These are phyloP conservation scores for Candida silvicultrix DNA, from an alignment of 805 yeast species.

Conservation along the genomic window DNA sequence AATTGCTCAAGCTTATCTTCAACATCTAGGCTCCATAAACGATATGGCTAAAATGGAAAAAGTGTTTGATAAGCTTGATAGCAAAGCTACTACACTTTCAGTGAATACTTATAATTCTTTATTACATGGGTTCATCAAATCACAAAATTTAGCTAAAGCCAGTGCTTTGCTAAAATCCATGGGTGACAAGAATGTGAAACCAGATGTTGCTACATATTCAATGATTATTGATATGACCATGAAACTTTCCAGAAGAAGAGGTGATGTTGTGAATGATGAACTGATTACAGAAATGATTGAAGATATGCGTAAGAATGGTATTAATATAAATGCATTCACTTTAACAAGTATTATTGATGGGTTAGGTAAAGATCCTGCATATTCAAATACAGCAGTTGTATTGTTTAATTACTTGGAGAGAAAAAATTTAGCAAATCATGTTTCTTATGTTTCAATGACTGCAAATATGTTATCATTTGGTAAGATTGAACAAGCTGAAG, in stretches of 20 bases:
- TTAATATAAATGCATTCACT: conserved; percentile 39
- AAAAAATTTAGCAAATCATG: conserved; percentile 27
- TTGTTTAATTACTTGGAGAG: conserved; percentile 37
- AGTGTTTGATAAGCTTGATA: conserved; percentile 4
- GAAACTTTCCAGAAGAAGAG: conserved; percentile 38
- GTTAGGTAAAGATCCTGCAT: conserved; percentile 39
- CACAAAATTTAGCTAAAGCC: conserved; percentile 37
- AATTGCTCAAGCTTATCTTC: conserved; percentile 17
- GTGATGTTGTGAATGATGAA: conserved; percentile 33
- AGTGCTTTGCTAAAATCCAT: conserved; percentile 42
- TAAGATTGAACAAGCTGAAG: conserved; percentile 31
- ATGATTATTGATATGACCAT: conserved; percentile 48
- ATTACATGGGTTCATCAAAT: conserved; percentile 34
- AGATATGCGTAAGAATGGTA: conserved; percentile 32
- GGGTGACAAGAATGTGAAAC: conserved; percentile 34
- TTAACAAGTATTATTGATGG: conserved; percentile 48
- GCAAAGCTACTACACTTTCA: conserved; percentile 23
- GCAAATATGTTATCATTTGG: conserved; percentile 40
- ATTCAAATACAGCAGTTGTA: conserved; percentile 44
- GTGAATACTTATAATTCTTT: conserved; percentile 52
- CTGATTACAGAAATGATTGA: conserved; percentile 32
- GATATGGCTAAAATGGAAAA: conserved; percentile 7
- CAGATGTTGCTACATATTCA: conserved; percentile 61
- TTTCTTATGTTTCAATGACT: conserved; percentile 40
- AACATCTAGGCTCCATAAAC: conserved; percentile 9